Evolutionary conservation across 1,284 basidiomycete genomes (phyloP).

Genomic region (Lentinula novae-zelandiae): DNA sequence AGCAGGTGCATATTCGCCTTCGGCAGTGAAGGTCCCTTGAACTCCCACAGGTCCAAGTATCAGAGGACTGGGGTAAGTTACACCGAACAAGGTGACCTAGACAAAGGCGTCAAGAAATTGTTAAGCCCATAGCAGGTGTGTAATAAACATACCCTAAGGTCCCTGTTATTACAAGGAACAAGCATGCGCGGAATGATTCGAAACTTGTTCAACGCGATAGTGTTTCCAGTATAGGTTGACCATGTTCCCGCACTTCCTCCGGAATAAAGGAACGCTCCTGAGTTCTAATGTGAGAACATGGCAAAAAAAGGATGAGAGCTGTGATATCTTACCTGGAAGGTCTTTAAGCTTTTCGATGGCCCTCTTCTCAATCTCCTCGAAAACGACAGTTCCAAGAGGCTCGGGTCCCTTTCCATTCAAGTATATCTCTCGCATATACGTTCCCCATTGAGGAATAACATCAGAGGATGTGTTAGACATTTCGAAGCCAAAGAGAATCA

Average conservation of each 20-base stretch:
- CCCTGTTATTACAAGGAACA: slow-evolving; percentile 60
- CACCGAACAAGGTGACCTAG: slow-evolving; percentile 69
- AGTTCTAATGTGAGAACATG: background rate
- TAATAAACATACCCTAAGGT: slow-evolving; percentile 45
- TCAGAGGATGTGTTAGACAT: slow-evolving; percentile 2
- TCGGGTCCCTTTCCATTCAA: slow-evolving; percentile 31
- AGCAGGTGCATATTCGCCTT: slow-evolving; percentile 69
- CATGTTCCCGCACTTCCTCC: slow-evolving; percentile 59
- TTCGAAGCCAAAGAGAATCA: background rate
- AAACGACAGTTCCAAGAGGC: slow-evolving; percentile 46
- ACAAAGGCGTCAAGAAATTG: background rate
- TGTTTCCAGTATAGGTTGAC: slow-evolving; percentile 55
- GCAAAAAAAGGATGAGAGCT: slow-evolving; percentile 13
- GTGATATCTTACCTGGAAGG: slow-evolving; percentile 29
- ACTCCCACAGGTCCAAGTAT: slow-evolving; percentile 75
- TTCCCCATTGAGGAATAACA: slow-evolving; percentile 9
- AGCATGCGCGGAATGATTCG: slow-evolving; percentile 76
- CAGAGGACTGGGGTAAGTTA: slow-evolving; percentile 59
- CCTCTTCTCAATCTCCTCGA: slow-evolving; percentile 48
- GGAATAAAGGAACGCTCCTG: slow-evolving; percentile 63
- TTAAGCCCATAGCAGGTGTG: background rate
- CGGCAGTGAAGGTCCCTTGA: slow-evolving; percentile 63
- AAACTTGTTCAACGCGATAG: slow-evolving; percentile 53
- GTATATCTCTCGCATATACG: slow-evolving; percentile 12
- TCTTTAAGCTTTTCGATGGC: slow-evolving; percentile 45